These are phyloP conservation scores for Arthrobotrys megalospora DNA, from an alignment of 2,329 filamentous ascomycete genomes.

Conservation along the genomic window DNA sequence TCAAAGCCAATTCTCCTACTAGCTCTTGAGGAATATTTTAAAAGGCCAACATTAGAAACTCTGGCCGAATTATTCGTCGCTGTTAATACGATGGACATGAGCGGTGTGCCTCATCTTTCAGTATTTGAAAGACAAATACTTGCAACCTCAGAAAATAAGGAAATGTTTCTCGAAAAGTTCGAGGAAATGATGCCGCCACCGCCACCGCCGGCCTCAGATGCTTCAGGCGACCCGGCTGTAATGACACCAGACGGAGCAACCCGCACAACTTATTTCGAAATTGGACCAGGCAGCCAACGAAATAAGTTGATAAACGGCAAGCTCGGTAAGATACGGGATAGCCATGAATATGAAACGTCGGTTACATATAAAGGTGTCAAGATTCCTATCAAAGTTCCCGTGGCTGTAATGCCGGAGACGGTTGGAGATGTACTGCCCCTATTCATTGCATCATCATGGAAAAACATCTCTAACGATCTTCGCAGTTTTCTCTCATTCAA, in stretches of 20 bases:
- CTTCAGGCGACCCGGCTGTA: slow-evolving; percentile 49
- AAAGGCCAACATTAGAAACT: slow-evolving; percentile 88
- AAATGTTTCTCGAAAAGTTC: slow-evolving; percentile 98
- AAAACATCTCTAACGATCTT: slow-evolving; percentile 45
- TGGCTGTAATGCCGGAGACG: slow-evolving; percentile 92
- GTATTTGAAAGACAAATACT: slow-evolving; percentile 87
- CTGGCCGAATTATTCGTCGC: slow-evolving; percentile 89
- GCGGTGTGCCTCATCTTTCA: slow-evolving; percentile 88
- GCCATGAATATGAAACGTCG: slow-evolving; percentile 96
- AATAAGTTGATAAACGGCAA: slow-evolving; percentile 64
- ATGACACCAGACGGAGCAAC: slow-evolving; percentile 63
- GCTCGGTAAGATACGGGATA: slow-evolving; percentile 77
- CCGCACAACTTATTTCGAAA: slow-evolving; percentile 64
- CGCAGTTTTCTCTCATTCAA: slow-evolving; percentile 89
- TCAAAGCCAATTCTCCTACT: slow-evolving; percentile 85
- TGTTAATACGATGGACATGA: slow-evolving; percentile 96
- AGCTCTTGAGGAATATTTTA: slow-evolving; percentile 97
- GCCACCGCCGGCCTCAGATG: slow-evolving; percentile 55
- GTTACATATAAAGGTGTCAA: slow-evolving; percentile 97
- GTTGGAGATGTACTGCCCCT: slow-evolving; percentile 78
- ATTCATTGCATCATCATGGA: slow-evolving; percentile 10
- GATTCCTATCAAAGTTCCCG: slow-evolving; percentile 95
- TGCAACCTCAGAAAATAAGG: slow-evolving; percentile 91
- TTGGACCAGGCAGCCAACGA: slow-evolving; percentile 62
- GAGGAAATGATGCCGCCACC: slow-evolving; percentile 74